Evolutionary conservation across 768 basidiomycete species (phyloP).

Genomic region (Mrakia blollopis): DNA sequence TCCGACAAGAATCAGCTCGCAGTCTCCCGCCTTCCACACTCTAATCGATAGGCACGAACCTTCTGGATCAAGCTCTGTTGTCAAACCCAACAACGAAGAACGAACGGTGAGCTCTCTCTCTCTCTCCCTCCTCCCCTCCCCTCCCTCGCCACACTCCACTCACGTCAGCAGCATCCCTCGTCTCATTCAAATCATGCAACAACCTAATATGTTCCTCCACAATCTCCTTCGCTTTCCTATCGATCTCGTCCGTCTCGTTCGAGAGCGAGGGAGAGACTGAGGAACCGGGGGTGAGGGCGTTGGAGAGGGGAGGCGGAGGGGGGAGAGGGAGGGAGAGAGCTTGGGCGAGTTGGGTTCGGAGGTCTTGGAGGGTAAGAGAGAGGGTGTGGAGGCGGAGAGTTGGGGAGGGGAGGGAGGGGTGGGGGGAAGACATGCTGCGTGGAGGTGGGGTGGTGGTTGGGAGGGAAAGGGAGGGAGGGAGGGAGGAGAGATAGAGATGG

Average conservation of each 20-base stretch:
- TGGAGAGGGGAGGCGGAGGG: constrained; percentile 9
- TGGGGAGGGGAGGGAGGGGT: neutral
- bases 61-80: constrained; percentile 11
- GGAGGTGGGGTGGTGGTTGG: too few relatives aligned
- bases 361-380: neutral
- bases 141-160: neutral
- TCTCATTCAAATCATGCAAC: constrained; percentile 26
- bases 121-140: neutral
- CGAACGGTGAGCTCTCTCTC: neutral
- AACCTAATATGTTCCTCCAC: constrained; percentile 13
- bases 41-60: neutral
- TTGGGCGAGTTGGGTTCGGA: constrained; percentile 12
- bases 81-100: neutral
- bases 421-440: too few relatives aligned
- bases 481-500: neutral
- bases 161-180: constrained; percentile 26
- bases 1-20: neutral
- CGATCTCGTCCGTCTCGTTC: neutral
- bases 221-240: constrained; percentile 3
- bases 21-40: neutral
- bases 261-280: neutral
- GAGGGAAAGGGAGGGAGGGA: neutral
- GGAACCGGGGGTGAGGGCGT: neutral
- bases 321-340: neutral
- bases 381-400: neutral